phyloP scores from a whole-genome alignment of 495 filamentous ascomycete species.

The Podospora pseudocomata region DNA sequence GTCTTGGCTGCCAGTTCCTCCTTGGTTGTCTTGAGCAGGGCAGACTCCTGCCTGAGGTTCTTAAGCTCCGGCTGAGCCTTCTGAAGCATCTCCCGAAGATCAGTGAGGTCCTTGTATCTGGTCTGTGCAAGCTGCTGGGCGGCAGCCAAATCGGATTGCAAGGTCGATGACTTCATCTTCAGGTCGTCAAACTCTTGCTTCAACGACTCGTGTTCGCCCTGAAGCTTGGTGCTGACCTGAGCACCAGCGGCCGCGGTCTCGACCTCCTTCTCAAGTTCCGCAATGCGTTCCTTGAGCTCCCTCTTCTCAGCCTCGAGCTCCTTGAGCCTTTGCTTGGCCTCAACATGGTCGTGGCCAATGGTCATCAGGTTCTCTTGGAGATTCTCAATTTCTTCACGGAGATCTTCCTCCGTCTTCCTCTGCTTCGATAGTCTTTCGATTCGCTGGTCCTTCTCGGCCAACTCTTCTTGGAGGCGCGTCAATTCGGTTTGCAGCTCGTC shows the following conservation, averaged over 20 bases:
- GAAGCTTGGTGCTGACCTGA: constrained; percentile 48
- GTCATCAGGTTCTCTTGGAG: constrained; percentile 72
- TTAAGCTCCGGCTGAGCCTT: constrained; percentile 84
- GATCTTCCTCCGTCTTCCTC: constrained; percentile 69
- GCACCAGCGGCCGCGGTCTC: constrained; percentile 33
- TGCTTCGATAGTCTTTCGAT: constrained; percentile 65
- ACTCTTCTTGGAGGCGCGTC: constrained; percentile 51
- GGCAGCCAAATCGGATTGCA: constrained; percentile 82
- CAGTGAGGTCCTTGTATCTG: constrained; percentile 82
- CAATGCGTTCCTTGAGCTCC: constrained; percentile 57
- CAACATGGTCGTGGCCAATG: constrained; percentile 76
- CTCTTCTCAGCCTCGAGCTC: constrained; percentile 44
- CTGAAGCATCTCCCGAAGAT: constrained; percentile 70
- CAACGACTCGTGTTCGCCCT: constrained; percentile 57
- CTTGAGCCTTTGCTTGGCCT: constrained; percentile 74
- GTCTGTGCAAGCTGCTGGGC: constrained; percentile 79
- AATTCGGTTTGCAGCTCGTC: constrained; percentile 42
- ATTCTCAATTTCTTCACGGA: constrained; percentile 82
- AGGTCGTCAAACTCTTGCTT: constrained; percentile 70
- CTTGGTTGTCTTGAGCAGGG: constrained; percentile 64
- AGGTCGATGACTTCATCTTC: constrained; percentile 60
- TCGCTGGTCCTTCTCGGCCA: constrained; percentile 66
- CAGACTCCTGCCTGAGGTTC: constrained; percentile 68
- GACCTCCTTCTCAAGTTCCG: constrained; percentile 61
- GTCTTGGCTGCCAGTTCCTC: constrained; percentile 67